Evolutionary conservation across 148 eudicot species (phyloP), one percentile per base, ranked within the genome.

Genomic region (Fallopia convolvulus): DNA sequence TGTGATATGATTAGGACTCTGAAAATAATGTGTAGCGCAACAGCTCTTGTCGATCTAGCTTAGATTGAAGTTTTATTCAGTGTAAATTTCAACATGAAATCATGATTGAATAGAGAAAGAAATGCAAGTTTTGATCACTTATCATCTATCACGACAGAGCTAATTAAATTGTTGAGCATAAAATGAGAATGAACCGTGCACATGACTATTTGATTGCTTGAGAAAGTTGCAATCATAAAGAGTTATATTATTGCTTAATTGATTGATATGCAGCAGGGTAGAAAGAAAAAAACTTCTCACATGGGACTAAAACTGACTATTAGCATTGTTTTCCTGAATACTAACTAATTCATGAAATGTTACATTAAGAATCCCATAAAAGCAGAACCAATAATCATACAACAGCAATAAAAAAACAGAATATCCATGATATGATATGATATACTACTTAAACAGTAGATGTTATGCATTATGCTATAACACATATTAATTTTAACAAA

Each of bases 41-140:
- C 70, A 26, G 6, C 11, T 63, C 66, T 58, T 58, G 21, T 58
- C 5, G 8, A 21, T 58, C 32, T 58, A 23, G 5, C n/a, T 56
- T 56, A 23, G 5, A 56, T 56, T 56, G 23, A 21, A 39, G 40
- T 39, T 32, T 39, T 11, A 40, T 41, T 42, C 46, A 11, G 49
- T 71, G 15, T 14, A 71, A 9, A 9, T 46, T 26, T 73, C 36
- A 48, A 46, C 75, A 73, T 73, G 75, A 73, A 73, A 73, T 73
- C 75, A 73, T 73, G 55, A 48, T 42, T 73, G 23, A 20, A 20
- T 40, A 55, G 50, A 5, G 3, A 3, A n/a, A 13, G 46, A 3
- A 48, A 23, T 73, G 32, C 14, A 42, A 73, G 15, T 46, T 13
- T 17, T 42, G 52, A 44, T 21, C 20, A 46, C 12, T 8, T 26